These are phyloP conservation scores for Cyclocybe cylindracea DNA, from an alignment of 768 basidiomycete species.

Conservation along the genomic window DNA sequence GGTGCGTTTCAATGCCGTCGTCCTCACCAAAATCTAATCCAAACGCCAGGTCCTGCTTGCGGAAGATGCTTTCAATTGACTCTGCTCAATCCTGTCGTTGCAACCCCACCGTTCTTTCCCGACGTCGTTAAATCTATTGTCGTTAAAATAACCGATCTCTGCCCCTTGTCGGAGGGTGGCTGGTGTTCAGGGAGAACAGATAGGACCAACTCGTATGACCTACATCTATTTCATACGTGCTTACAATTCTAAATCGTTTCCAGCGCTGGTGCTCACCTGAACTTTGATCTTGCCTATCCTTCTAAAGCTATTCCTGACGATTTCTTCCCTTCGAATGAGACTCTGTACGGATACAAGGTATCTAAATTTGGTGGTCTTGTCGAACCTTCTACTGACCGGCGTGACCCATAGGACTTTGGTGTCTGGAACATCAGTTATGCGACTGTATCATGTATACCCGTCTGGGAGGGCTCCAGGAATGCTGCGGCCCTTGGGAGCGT, in stretches of 20 bases:
- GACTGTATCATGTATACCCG: slow-evolving; percentile 55
- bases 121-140: slow-evolving; percentile 58
- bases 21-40: slow-evolving; percentile 6
- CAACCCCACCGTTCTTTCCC: slow-evolving; percentile 72
- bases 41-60: slow-evolving; percentile 60
- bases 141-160: slow-evolving; percentile 80
- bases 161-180: slow-evolving; percentile 59
- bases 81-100: slow-evolving; percentile 64
- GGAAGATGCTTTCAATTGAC: slow-evolving; percentile 82
- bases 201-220: slow-evolving; percentile 62
- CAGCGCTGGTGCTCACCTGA: slow-evolving; percentile 70
- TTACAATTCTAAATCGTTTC: too few species aligned
- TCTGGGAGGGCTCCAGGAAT: slow-evolving; percentile 66
- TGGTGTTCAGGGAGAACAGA: slow-evolving; percentile 72
- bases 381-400: background rate
- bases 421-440: slow-evolving; percentile 83
- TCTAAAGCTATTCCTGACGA: slow-evolving; percentile 65
- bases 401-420: slow-evolving; percentile 67
- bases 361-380: background rate
- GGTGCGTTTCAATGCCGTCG: slow-evolving; percentile 31
- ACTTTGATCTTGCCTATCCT: slow-evolving; percentile 84
- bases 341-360: slow-evolving; percentile 62
- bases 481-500: slow-evolving; percentile 71
- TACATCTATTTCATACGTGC: background rate
- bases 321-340: slow-evolving; percentile 74